Evolutionary conservation across 441 rosid genomes (phyloP).

Genomic region (Gossypium aridum): DNA sequence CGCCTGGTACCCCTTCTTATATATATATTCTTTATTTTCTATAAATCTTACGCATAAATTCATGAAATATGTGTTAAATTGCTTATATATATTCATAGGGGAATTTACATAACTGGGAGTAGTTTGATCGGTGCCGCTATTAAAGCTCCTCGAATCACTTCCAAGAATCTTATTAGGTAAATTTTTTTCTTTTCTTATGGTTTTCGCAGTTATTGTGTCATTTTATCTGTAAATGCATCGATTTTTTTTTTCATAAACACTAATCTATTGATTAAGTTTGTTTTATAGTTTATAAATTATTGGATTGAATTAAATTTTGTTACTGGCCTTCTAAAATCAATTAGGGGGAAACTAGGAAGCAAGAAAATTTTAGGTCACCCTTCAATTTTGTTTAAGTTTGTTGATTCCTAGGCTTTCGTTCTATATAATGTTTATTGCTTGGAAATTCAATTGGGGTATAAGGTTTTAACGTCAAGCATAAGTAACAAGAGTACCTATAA

Average conservation of each 20-base stretch:
- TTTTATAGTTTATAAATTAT: background rate
- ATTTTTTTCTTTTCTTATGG: background rate
- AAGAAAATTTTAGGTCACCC: background rate
- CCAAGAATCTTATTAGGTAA: constrained; percentile 94
- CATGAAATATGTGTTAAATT: background rate
- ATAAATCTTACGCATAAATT: background rate
- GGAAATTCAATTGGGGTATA: background rate
- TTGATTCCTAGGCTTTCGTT: background rate
- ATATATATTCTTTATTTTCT: background rate
- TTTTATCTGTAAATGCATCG: background rate
- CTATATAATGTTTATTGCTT: background rate
- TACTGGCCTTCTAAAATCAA: background rate
- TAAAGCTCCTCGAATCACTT: constrained; percentile 97
- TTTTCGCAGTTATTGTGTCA: background rate
- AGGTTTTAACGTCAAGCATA: background rate
- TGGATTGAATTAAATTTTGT: background rate
- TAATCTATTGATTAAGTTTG: background rate
- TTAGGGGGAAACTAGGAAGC: background rate
- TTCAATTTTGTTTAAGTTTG: background rate
- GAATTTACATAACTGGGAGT: constrained; percentile 92
- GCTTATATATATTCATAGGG: constrained; percentile 41
- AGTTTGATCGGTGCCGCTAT: constrained; percentile 97
- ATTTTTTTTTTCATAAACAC: background rate
- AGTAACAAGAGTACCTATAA: background rate
- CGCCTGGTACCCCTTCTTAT: constrained; percentile 59